Evolutionary conservation across 1,139 yeast species (phyloP), one percentile per base, ranked within the genome.

Genomic region (Tardiomyces digboiensis): DNA sequence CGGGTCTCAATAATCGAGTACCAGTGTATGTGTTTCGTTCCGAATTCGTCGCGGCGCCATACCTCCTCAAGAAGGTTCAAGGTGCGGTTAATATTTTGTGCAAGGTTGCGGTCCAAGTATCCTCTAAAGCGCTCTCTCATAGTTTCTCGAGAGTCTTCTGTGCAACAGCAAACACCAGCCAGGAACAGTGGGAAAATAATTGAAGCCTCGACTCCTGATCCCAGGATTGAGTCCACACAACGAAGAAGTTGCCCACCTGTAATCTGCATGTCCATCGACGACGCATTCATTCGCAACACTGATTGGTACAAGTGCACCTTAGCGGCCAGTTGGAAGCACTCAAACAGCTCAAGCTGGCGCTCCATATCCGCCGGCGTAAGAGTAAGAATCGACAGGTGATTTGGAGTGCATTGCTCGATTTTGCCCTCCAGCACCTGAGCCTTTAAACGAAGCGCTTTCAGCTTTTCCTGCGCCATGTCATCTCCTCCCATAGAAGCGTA

Each of bases 101-200:
- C 82, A 41, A 78, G 77, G 56, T 83, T 83, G 19, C 83, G 65
- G 39, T 71, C 66, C 50, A 79, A 76, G 53, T 78, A 75, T 36
- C 67, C 73, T 21, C 75, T 75, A 49, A 83, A 74, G 47, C 84
- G 66, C 19, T 57, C 59, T 42, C 68, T 60, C 75, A 83, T 80
- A 39, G 65, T 59, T 14, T 61, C 61, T 19, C 86, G 70, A 16
- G 60, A 59, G 33, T 56, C 62, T 3, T 64, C 62, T 1, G 72
- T 65, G 7, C 78, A 74, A 54, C 84, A 75, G 58, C 80, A 81
- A 53, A 84, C 74, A 1, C 93, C 91, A 0, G 88, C 82, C 29
- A 84, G 78, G 57, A 85, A 85, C 50, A 82, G 62, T 0, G 94
- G 94, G 60, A 84, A 83, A 39, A 82, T 82, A 18, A 83, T 62